phyloP scores from a whole-genome alignment of 208 protist genomes.

The Acanthamoeba healyi region DNA sequence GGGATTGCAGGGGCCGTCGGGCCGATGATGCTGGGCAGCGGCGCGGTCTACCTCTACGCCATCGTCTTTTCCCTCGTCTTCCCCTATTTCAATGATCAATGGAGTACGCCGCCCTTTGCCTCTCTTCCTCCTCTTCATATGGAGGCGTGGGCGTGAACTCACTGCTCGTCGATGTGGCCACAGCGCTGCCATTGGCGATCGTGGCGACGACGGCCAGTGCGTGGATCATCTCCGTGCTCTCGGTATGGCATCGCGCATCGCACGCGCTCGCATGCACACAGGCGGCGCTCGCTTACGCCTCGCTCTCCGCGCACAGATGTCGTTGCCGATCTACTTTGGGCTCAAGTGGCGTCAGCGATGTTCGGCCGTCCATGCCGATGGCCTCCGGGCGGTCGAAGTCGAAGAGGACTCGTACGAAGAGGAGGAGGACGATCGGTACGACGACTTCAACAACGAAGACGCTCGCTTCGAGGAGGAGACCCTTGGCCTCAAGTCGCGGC shows the following conservation, averaged over 20 bases:
- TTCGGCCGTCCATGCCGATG: not conserved
- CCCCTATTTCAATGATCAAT: constrained; percentile 32
- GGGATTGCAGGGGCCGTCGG: constrained; percentile 10
- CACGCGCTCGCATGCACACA: not conserved
- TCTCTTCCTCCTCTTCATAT: too few species aligned
- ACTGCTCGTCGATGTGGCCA: too few species aligned
- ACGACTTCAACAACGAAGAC: not conserved
- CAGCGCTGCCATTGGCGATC: not conserved
- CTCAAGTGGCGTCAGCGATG: not conserved
- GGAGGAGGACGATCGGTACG: not conserved
- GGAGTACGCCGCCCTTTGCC: too few species aligned
- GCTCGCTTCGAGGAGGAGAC: not conserved
- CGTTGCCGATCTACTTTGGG: not conserved
- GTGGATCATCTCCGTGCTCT: not conserved
- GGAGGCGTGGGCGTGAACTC: too few species aligned
- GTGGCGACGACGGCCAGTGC: not conserved
- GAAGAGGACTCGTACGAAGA: not conserved
- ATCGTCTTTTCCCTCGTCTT: not conserved
- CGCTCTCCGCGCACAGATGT: not conserved
- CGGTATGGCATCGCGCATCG: not conserved
- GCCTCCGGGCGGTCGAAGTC: not conserved
- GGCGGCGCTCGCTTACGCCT: too few species aligned
- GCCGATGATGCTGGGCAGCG: constrained; percentile 64
- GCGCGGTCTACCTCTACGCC: not conserved
- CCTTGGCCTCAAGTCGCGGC: not conserved